Evolutionary conservation across 2,329 filamentous ascomycete species (phyloP), one percentile per base, ranked within the genome.

Genomic region (Chrysoporthe austroafricana): DNA sequence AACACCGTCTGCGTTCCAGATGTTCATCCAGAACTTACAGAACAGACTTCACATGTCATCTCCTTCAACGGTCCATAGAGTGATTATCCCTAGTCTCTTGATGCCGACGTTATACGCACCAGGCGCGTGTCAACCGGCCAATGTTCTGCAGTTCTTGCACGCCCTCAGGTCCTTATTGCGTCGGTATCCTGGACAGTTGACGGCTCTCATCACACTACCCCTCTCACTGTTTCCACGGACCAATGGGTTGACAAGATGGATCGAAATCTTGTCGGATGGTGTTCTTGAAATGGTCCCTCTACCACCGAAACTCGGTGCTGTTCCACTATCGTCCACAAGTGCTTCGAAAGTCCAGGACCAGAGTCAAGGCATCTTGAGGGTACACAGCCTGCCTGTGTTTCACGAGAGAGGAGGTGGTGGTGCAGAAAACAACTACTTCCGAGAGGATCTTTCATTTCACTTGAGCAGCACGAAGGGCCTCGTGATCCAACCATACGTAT

Each of bases 401-500:
- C 92, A 96, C 69, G 95, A 98, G 76, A 93, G 92, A 72, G 95
- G 96, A 1, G 94, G 94, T 2, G 93, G 93, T 16, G 90, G 88
- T 11, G 85, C 87, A 1, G 88, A 88, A 68, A 84, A 86, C 50
- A 87, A 87, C 67, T 89, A 88, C 70, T 85, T 90, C 64, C 89
- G 92, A 34, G 92, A 97, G 74, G 94, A 97, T 78, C 86, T 97
- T 79, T 94, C 94, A 4, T 99, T 99, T 77, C 94, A 90, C 69
- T 80, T 99, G 63, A 97, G 93, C 77, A 85, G 93, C 73, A 86
- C 87, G 2, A 90, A 87, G 73, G 94, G 93, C 63, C 88, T 99
- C 72, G 86, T 93, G 50, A 93, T 99, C 71, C 92, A 90, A 73
- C 93, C 94, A 0, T 97, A 94, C 78, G 96, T 91, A 76, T 82